Conservation (phyloP, 202 grass and related monocot species). For the Zoysia matrella region DNA sequence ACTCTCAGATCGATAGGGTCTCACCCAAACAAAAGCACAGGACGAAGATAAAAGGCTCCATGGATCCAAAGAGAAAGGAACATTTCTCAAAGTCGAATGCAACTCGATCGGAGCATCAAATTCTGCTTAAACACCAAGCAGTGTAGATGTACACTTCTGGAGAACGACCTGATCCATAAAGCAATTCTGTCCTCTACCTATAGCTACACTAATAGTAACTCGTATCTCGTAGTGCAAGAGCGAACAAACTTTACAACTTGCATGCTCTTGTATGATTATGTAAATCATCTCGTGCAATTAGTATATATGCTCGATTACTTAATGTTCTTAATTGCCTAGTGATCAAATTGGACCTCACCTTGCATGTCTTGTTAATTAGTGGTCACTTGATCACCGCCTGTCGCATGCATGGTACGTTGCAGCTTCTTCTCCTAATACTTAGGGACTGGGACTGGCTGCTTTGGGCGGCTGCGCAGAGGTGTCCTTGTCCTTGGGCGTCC, state of each 20-base stretch:
- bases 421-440: no score
- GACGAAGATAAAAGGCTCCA: not conserved
- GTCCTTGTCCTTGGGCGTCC: not conserved
- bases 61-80: conserved; percentile 49
- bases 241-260: conserved; percentile 63
- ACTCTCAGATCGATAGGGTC: not conserved
- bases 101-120: conserved; percentile 63
- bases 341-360: not conserved
- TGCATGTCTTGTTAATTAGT: not conserved
- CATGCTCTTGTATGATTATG: not conserved
- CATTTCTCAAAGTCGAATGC: conserved; percentile 49
- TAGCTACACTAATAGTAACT: conserved; percentile 13
- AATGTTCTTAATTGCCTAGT: conserved; percentile 12
- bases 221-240: conserved; percentile 35
- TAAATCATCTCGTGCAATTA: not conserved
- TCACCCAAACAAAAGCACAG: conserved; percentile 46
- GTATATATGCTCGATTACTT: not conserved
- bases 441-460: not conserved
- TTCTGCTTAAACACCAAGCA: conserved; percentile 99
- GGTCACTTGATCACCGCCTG: not conserved
- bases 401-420: not conserved
- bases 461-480: conserved; percentile 37
- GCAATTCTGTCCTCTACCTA: not conserved
- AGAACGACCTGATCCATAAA: conserved; percentile 31
- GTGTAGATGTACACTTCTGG: not conserved